A percentile compares a stretch with the other conserved stretches of the same genome.
Conservation (phyloP, 345 rosid genomes). For the Syzygium oleosum region DNA sequence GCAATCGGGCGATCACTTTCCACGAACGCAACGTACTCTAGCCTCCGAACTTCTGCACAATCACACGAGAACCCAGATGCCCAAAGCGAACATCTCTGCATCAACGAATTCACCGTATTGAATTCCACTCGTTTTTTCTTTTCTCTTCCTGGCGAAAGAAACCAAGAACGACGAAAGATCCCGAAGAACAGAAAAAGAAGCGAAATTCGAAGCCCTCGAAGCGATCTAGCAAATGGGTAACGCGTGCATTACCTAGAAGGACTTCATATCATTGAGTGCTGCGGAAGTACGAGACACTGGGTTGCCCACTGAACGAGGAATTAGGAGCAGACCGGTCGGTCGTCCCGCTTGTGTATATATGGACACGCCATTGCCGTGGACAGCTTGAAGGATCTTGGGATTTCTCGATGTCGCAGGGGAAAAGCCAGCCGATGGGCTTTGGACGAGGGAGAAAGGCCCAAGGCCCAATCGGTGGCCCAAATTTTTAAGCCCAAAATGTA, state of each 20-base stretch:
- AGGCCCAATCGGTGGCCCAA: neutral
- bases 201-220: neutral
- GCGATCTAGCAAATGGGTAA: neutral
- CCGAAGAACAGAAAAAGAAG: neutral
- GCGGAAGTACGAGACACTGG: neutral
- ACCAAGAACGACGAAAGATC: neutral
- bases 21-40: neutral
- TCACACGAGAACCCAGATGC: neutral
- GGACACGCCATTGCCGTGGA: neutral
- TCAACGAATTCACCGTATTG: neutral
- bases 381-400: neutral
- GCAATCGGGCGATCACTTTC: neutral
- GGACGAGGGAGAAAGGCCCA: neutral
- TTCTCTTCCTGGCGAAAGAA: neutral
- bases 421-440: neutral
- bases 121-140: too few relatives aligned
- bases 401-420: neutral
- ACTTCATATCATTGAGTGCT: neutral
- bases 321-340: neutral
- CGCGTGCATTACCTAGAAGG: neutral
- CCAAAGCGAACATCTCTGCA: neutral
- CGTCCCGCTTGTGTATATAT: rapidly evolving
- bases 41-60: neutral
- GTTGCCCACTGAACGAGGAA: neutral
- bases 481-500: neutral